These are phyloP conservation scores for Beauveria scarabaeidicola DNA, from an alignment of 2,329 filamentous ascomycete genomes.

Conservation along the genomic window DNA sequence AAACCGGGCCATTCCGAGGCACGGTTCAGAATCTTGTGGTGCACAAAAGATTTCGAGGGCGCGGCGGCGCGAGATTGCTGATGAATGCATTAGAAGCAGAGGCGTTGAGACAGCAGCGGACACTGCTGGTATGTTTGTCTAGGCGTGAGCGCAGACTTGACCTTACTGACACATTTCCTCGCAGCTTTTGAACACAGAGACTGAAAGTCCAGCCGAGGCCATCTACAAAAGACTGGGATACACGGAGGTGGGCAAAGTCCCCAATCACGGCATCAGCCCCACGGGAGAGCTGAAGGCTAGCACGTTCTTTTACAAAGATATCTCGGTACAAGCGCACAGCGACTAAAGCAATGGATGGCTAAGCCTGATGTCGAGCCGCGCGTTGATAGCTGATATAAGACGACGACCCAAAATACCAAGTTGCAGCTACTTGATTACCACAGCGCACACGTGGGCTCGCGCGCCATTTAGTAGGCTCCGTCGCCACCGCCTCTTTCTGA, in stretches of 20 bases:
- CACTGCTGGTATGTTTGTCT: slow-evolving; percentile 39
- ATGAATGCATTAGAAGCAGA: slow-evolving; percentile 47
- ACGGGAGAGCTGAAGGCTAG: slow-evolving; percentile 40
- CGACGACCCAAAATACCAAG: not conserved
- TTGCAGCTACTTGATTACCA: not conserved
- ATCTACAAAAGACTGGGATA: slow-evolving; percentile 51
- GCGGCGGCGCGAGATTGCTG: slow-evolving; percentile 43
- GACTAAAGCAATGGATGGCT: not conserved
- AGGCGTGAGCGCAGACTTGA: not conserved
- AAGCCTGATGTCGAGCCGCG: not conserved
- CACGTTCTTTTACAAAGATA: slow-evolving; percentile 52
- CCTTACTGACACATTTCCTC: not conserved
- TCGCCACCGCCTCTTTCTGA: not conserved
- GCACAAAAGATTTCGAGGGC: slow-evolving; percentile 38
- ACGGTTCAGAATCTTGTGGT: slow-evolving; percentile 51
- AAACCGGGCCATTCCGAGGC: slow-evolving; percentile 49
- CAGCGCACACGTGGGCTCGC: not conserved
- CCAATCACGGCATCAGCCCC: slow-evolving; percentile 42
- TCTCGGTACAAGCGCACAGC: slow-evolving; percentile 20
- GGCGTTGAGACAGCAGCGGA: slow-evolving; percentile 39
- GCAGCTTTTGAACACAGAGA: slow-evolving; percentile 45
- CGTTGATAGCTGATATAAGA: not conserved
- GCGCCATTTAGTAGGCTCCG: not conserved
- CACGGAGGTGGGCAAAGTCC: slow-evolving; percentile 44
- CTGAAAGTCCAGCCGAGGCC: slow-evolving; percentile 41